Conservation (phyloP, 2,329 filamentous ascomycete species). For the Trichoderma afroharzianum region DNA sequence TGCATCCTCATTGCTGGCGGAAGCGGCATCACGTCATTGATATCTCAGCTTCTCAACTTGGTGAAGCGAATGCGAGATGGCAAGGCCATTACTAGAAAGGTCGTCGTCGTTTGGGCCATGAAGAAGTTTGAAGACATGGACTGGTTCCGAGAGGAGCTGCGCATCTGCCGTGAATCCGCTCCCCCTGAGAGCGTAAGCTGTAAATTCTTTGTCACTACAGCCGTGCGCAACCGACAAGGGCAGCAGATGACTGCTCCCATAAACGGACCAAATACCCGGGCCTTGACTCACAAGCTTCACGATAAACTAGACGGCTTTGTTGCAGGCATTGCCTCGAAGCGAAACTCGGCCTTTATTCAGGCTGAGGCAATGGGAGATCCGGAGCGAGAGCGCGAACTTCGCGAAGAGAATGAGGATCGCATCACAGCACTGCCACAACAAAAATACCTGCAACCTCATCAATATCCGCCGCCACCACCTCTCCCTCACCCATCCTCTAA, state of each 20-base stretch:
- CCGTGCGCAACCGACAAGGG: slow-evolving; percentile 39
- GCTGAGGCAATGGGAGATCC: slow-evolving; percentile 76
- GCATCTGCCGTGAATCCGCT: slow-evolving; percentile 85
- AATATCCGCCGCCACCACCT: slow-evolving; percentile 29
- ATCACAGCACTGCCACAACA: slow-evolving; percentile 75
- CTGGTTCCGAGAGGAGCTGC: slow-evolving; percentile 93
- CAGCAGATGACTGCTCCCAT: slow-evolving; percentile 45
- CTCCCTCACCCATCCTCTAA: slow-evolving; percentile 26
- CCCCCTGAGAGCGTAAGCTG: slow-evolving; percentile 86
- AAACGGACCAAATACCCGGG: slow-evolving; percentile 39
- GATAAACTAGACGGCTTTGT: slow-evolving; percentile 87
- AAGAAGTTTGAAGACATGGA: slow-evolving; percentile 92
- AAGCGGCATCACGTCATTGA: slow-evolving; percentile 88
- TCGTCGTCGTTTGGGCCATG: slow-evolving; percentile 91
- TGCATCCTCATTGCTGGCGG: slow-evolving; percentile 91
- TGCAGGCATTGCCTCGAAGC: slow-evolving; percentile 79
- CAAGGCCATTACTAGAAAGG: slow-evolving; percentile 85
- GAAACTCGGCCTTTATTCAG: slow-evolving; percentile 78
- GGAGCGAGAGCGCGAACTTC: slow-evolving; percentile 74
- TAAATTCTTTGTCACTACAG: slow-evolving; percentile 89
- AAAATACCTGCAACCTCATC: slow-evolving; percentile 58
- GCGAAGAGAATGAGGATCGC: slow-evolving; percentile 77
- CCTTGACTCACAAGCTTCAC: slow-evolving; percentile 72
- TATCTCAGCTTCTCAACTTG: slow-evolving; percentile 86
- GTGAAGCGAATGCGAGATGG: slow-evolving; percentile 95